Percentiles rank a stretch among this genome's conserved stretches.
These are phyloP conservation scores for Xenosphaeropsis pyriputrescens DNA, from an alignment of 2,329 filamentous ascomycete species.

Conservation along the genomic window DNA sequence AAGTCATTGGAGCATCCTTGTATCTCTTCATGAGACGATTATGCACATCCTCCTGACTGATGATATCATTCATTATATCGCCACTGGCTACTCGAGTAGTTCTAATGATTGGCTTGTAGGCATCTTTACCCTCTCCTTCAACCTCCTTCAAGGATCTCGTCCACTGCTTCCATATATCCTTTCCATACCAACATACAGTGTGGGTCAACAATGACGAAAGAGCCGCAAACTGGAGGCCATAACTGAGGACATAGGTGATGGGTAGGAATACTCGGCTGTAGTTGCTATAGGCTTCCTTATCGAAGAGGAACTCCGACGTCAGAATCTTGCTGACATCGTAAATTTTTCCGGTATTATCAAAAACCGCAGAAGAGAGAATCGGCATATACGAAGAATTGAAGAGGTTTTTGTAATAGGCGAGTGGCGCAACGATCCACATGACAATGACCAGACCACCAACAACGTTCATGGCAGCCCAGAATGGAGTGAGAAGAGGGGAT, in stretches of 20 bases:
- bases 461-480: slow-evolving; percentile 78
- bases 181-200: slow-evolving; percentile 72
- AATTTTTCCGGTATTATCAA: slow-evolving; percentile 67
- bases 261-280: slow-evolving; percentile 78
- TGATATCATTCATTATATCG: slow-evolving; percentile 31
- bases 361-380: slow-evolving; percentile 71
- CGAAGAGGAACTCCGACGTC: slow-evolving; percentile 64
- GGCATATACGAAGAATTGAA: slow-evolving; percentile 78
- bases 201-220: slow-evolving; percentile 68
- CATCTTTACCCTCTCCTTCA: slow-evolving; percentile 29
- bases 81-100: slow-evolving; percentile 19
- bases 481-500: slow-evolving; percentile 69
- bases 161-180: slow-evolving; percentile 69
- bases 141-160: slow-evolving; percentile 52
- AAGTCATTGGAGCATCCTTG: slow-evolving; percentile 64
- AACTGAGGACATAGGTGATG: slow-evolving; percentile 77
- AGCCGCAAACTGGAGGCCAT: slow-evolving; percentile 74
- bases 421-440: slow-evolving; percentile 72
- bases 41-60: slow-evolving; percentile 68
- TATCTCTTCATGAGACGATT: slow-evolving; percentile 74
- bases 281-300: slow-evolving; percentile 58
- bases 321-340: slow-evolving; percentile 75
- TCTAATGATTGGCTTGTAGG: slow-evolving; percentile 34
- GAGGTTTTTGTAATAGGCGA: slow-evolving; percentile 68
- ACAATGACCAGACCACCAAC: slow-evolving; percentile 66